These are phyloP conservation scores for Aspergillus proliferans DNA, from an alignment of 2,329 filamentous ascomycete species.

Conservation along the genomic window DNA sequence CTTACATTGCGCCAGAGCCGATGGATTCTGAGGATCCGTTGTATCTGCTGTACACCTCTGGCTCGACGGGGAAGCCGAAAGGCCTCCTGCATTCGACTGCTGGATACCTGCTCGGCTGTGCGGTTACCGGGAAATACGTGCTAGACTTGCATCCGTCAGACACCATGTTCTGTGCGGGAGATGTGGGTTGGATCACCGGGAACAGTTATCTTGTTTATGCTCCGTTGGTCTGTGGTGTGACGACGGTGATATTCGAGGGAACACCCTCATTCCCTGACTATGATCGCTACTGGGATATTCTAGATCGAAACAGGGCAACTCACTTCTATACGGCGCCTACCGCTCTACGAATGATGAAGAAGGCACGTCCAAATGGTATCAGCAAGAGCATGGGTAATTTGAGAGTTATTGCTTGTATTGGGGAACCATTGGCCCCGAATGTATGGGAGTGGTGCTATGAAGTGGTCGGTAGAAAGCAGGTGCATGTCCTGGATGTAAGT, in stretches of 20 bases:
- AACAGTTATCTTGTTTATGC: constrained; percentile 96
- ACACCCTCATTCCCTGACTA: constrained; percentile 77
- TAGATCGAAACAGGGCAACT: constrained; percentile 84
- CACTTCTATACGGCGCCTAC: constrained; percentile 99
- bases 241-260: constrained; percentile 91
- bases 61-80: constrained; percentile 97
- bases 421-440: constrained; percentile 89
- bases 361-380: constrained; percentile 70
- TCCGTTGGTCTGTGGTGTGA: constrained; percentile 78
- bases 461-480: constrained; percentile 78
- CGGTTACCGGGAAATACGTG: constrained; percentile 87
- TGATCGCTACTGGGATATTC: constrained; percentile 92
- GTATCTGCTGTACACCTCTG: constrained; percentile 92
- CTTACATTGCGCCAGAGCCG: constrained; percentile 64
- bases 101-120: constrained; percentile 81
- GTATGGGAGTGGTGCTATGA: constrained; percentile 99
- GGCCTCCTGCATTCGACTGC: constrained; percentile 92
- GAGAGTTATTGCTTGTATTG: constrained; percentile 80
- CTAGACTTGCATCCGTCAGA: constrained; percentile 92
- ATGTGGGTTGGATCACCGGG: constrained; percentile 96
- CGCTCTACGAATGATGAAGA: constrained; percentile 79
- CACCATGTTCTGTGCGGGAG: constrained; percentile 88
- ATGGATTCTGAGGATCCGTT: constrained; percentile 88
- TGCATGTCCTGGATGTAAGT: constrained; percentile 67
- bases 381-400: constrained; percentile 62